Evolutionary conservation across 176 grass and related monocot genomes (phyloP).

Genomic region (Tillandsia fasciculata): DNA sequence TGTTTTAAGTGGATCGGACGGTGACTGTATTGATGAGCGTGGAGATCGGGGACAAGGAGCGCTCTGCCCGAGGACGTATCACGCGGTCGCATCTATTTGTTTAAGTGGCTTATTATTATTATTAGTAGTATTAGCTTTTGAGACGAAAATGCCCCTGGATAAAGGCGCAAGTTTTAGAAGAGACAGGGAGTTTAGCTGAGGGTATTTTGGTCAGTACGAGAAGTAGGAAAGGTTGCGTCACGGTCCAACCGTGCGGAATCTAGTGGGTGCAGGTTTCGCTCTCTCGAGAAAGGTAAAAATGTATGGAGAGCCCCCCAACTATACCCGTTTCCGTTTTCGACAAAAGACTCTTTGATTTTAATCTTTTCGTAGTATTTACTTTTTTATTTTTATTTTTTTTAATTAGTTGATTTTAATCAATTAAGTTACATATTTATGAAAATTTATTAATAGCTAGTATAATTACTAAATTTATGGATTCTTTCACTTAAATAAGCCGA

Average conservation of each 20-base stretch:
- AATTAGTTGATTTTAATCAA: too few relatives aligned
- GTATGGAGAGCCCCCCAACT: too few relatives aligned
- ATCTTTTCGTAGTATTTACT: neutral
- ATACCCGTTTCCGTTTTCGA: too few relatives aligned
- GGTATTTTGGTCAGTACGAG: neutral
- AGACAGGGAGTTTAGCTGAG: slow-evolving; percentile 5
- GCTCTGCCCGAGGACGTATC: slow-evolving; percentile 45
- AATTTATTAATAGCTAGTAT: too few relatives aligned
- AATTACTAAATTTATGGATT: too few relatives aligned
- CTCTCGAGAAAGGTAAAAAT: slow-evolving; percentile 31
- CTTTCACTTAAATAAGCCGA: too few relatives aligned
- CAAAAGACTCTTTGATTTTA: slow-evolving; percentile 36
- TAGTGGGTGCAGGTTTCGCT: slow-evolving; percentile 28
- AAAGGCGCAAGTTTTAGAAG: slow-evolving; percentile 6
- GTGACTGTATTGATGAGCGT: neutral
- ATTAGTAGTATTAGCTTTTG: too few relatives aligned
- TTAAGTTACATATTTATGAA: too few relatives aligned
- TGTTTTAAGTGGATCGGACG: slow-evolving; percentile 22
- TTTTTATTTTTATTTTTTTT: too few relatives aligned
- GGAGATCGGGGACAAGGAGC: slow-evolving; percentile 12
- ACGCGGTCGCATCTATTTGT: slow-evolving; percentile 34
- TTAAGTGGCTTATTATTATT: slow-evolving; percentile 4
- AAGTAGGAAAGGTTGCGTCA: slow-evolving; percentile 11
- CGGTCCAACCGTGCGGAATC: slow-evolving; percentile 41
- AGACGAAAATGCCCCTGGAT: neutral